These are phyloP conservation scores for Apiotrichum mycotoxinovorans DNA, from an alignment of 1,284 basidiomycete species.

Conservation along the genomic window DNA sequence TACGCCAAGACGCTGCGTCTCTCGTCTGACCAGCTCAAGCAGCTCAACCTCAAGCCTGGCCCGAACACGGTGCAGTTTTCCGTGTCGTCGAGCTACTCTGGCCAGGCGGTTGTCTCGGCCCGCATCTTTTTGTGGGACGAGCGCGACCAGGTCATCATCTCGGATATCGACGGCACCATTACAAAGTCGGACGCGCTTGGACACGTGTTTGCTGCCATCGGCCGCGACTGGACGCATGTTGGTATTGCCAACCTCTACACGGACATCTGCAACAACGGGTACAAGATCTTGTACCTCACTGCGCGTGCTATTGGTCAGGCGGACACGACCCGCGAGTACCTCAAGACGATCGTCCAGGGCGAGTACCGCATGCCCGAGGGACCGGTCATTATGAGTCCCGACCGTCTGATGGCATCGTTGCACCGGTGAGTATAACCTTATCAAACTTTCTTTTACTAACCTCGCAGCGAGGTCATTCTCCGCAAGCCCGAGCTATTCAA, in stretches of 20 bases:
- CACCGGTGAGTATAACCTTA: conserved; percentile 79
- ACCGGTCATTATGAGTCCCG: conserved; percentile 98
- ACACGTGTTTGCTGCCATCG: conserved; percentile 97
- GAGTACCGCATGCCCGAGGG: conserved; percentile 94
- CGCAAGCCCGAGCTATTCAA: conserved; percentile 99
- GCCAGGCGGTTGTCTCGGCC: conserved; percentile 80
- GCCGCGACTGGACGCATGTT: conserved; percentile 98
- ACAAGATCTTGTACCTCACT: conserved; percentile 98
- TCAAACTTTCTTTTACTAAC: not conserved
- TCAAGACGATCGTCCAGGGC: conserved; percentile 92
- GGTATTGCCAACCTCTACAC: conserved; percentile 98
- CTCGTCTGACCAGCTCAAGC: conserved; percentile 84
- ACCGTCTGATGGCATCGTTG: conserved; percentile 87
- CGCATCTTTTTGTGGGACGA: conserved; percentile 95
- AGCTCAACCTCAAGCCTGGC: conserved; percentile 78
- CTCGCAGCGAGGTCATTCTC: conserved; percentile 86
- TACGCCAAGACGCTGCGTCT: conserved; percentile 91
- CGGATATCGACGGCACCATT: conserved; percentile 98
- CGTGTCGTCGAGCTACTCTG: conserved; percentile 74
- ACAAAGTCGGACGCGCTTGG: conserved; percentile 99
- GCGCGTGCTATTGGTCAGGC: conserved; percentile 98
- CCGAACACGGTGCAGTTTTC: conserved; percentile 93
- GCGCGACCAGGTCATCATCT: conserved; percentile 84
- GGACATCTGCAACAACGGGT: conserved; percentile 92
- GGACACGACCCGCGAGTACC: conserved; percentile 91